Evolutionary conservation across 129 eudicot genomes (phyloP).

Genomic region (Tagetes patula): DNA sequence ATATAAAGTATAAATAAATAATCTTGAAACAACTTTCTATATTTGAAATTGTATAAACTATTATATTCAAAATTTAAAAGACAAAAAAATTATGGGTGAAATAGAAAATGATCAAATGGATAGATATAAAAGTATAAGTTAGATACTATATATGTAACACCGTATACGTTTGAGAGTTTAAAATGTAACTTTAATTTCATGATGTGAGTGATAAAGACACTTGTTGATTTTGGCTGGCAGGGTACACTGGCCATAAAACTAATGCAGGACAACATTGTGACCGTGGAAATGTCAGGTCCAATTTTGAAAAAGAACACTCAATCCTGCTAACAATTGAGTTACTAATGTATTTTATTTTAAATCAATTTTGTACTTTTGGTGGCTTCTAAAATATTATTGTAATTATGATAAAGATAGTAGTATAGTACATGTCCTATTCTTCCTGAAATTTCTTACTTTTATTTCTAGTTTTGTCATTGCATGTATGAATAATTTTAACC

Average conservation of each 20-base stretch:
- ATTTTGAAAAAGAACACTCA: neutral
- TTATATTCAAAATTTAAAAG: too few relatives aligned
- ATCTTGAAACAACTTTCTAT: too few relatives aligned
- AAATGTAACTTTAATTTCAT: neutral
- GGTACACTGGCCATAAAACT: neutral
- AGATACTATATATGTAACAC: too few relatives aligned
- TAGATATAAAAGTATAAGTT: too few relatives aligned
- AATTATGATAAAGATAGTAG: neutral
- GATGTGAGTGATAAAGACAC: too few relatives aligned
- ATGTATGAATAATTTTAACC: neutral
- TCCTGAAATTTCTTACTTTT: neutral
- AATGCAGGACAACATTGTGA: constrained; percentile 11
- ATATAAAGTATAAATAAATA: too few relatives aligned
- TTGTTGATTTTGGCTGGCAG: neutral
- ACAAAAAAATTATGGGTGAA: too few relatives aligned
- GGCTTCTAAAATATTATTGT: neutral
- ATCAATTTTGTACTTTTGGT: too few relatives aligned
- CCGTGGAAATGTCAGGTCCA: neutral
- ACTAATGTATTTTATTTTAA: too few relatives aligned
- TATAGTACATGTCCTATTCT: neutral
- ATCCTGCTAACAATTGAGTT: too few relatives aligned
- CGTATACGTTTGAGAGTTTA: neutral
- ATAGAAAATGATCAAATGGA: too few relatives aligned
- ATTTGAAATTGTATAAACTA: too few relatives aligned
- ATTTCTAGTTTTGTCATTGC: constrained; percentile 17